Percentiles rank a stretch among this genome's conserved stretches.
phyloP scores from a whole-genome alignment of 495 filamentous ascomycete species.

The Aspergillus sparsus region DNA sequence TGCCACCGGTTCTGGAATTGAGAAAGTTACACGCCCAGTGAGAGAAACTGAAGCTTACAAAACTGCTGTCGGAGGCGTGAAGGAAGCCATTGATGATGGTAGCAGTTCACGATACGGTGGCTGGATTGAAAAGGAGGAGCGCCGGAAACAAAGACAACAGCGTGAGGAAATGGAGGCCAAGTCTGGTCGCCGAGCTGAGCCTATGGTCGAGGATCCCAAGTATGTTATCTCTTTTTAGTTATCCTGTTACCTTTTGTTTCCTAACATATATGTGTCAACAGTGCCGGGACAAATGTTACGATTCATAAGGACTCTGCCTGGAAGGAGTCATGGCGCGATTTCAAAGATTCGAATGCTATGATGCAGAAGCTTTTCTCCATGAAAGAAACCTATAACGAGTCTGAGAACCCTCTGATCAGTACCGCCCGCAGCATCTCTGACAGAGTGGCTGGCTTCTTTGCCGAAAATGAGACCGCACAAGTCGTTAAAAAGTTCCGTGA shows the following conservation, averaged over 20 bases:
- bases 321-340: constrained; percentile 94
- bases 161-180: constrained; percentile 67
- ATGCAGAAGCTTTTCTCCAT: constrained; percentile 87
- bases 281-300: constrained; percentile 90
- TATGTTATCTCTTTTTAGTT: constrained; percentile 50
- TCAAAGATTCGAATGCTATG: constrained; percentile 81
- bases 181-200: constrained; percentile 49
- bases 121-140: constrained; percentile 94
- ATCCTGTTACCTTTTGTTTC: constrained; percentile 1
- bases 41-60: constrained; percentile 92
- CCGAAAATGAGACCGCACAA: constrained; percentile 94
- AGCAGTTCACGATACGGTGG: constrained; percentile 95
- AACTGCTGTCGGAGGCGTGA: constrained; percentile 67
- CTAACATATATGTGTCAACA: constrained; percentile 41
- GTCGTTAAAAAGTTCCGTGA: constrained; percentile 98
- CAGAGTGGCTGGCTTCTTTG: constrained; percentile 90
- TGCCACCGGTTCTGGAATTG: constrained; percentile 79
- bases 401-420: constrained; percentile 91
- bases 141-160: constrained; percentile 70
- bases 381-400: constrained; percentile 86
- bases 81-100: constrained; percentile 95
- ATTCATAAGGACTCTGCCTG: constrained; percentile 94
- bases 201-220: constrained; percentile 80
- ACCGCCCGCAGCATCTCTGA: constrained; percentile 94
- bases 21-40: constrained; percentile 90